These are phyloP conservation scores for Antitrichia curtipendula DNA, from an alignment of 225 moss, liverwort and hornwort species.

Conservation along the genomic window DNA sequence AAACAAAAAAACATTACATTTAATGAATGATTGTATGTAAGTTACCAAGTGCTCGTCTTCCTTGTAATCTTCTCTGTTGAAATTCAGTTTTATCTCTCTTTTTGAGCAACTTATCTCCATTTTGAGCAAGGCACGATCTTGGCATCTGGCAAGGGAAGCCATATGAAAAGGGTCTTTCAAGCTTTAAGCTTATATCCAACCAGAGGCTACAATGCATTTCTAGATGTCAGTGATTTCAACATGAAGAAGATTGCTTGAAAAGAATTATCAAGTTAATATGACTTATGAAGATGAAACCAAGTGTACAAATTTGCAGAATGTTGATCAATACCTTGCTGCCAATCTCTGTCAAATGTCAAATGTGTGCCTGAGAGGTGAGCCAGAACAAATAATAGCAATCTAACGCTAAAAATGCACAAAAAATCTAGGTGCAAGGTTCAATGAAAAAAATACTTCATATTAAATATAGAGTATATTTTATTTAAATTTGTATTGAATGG, in stretches of 20 bases:
- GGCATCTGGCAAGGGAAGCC: background rate
- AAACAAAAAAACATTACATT: too few relatives aligned
- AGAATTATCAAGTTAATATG: background rate
- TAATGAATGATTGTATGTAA: background rate
- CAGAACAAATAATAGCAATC: background rate
- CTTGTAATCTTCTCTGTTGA: background rate
- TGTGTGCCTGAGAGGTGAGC: background rate
- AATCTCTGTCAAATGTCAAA: background rate
- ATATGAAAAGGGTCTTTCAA: background rate
- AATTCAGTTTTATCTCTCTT: background rate
- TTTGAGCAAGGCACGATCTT: background rate
- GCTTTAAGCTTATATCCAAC: too few relatives aligned
- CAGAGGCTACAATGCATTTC: background rate
- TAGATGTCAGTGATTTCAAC: background rate
- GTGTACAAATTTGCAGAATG: background rate
- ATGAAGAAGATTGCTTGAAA: background rate
- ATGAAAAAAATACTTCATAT: background rate
- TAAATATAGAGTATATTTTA: background rate
- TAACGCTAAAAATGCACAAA: too few relatives aligned
- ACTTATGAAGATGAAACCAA: background rate
- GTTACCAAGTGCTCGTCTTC: background rate
- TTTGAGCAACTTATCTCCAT: background rate
- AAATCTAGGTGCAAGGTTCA: background rate
- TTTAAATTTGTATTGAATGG: background rate
- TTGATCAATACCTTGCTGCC: background rate